A percentile compares a stretch with the other conserved stretches of the same genome.
Evolutionary conservation across 108 stramenopile species (phyloP).

Genomic region (Skeletonema marinoi): DNA sequence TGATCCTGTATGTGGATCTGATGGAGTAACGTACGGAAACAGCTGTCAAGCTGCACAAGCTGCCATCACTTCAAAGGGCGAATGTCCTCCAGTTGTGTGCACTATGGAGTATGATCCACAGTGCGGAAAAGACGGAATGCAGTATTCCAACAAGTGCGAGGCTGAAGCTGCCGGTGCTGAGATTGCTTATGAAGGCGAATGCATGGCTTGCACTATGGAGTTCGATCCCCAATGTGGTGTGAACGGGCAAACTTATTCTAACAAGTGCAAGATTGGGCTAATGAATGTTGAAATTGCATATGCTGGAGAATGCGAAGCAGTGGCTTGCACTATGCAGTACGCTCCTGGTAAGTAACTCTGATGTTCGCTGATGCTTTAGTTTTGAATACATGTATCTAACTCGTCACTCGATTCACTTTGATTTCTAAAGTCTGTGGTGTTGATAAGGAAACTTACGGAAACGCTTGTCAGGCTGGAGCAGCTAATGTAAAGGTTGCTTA

Average conservation of each 20-base stretch:
- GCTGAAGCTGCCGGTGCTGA: neutral
- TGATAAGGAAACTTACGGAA: neutral
- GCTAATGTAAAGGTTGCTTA: neutral
- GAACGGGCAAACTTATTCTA: neutral
- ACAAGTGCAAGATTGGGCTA: neutral
- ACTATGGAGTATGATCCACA: neutral
- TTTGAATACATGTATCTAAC: neutral
- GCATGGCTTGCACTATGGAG: neutral
- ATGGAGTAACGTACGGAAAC: neutral
- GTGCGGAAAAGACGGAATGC: neutral
- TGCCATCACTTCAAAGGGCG: neutral
- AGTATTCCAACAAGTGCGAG: neutral
- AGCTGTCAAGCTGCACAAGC: neutral
- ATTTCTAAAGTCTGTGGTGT: neutral
- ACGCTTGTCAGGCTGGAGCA: neutral
- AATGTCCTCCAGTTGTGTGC: neutral
- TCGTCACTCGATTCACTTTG: neutral
- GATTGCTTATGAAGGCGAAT: neutral
- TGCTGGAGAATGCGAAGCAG: neutral
- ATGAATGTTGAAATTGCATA: neutral
- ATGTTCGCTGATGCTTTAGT: neutral
- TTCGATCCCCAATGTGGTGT: neutral
- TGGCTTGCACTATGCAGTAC: neutral
- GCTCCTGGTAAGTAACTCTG: neutral
- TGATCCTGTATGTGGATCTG: neutral